A percentile compares a stretch with the other conserved stretches of the same genome.
phyloP scores from a whole-genome alignment of 768 basidiomycete species.

The Kondoa malvinella region DNA sequence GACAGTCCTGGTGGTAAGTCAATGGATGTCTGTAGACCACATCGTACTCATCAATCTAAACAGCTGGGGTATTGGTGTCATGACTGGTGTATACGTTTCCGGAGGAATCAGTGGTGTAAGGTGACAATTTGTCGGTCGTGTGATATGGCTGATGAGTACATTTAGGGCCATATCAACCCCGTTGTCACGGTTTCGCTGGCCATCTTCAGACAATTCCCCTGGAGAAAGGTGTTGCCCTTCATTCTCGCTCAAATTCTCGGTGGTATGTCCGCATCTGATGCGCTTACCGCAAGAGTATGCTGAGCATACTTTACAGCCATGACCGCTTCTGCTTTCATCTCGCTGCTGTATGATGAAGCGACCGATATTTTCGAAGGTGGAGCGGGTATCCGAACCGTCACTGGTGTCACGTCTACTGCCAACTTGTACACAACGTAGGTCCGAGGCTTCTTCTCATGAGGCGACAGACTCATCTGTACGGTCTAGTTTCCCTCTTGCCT shows the following conservation, averaged over 20 bases:
- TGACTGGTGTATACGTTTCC: constrained; percentile 14
- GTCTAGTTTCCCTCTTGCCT: no score
- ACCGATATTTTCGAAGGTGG: constrained; percentile 1
- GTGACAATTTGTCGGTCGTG: background rate
- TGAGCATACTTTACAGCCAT: background rate
- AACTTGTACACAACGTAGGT: constrained; percentile 13
- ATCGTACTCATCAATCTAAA: no score
- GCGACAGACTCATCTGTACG: background rate
- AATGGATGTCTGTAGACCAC: no score
- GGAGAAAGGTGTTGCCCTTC: constrained; percentile 14
- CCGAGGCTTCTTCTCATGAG: background rate
- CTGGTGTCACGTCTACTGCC: constrained; percentile 13
- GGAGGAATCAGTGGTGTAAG: constrained; percentile 19
- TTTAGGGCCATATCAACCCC: background rate
- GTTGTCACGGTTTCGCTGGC: constrained; percentile 15
- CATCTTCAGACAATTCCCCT: constrained; percentile 15
- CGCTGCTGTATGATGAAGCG: background rate
- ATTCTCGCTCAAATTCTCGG: constrained; percentile 12
- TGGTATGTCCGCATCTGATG: no score
- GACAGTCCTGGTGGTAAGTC: no score
- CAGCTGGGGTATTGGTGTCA: constrained; percentile 15
- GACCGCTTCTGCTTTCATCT: background rate
- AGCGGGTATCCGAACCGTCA: constrained; percentile 8
- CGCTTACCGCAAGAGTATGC: background rate
- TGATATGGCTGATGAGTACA: background rate